Conservation (phyloP, 345 rosid species). For the Cardamine chenopodiifolia region DNA sequence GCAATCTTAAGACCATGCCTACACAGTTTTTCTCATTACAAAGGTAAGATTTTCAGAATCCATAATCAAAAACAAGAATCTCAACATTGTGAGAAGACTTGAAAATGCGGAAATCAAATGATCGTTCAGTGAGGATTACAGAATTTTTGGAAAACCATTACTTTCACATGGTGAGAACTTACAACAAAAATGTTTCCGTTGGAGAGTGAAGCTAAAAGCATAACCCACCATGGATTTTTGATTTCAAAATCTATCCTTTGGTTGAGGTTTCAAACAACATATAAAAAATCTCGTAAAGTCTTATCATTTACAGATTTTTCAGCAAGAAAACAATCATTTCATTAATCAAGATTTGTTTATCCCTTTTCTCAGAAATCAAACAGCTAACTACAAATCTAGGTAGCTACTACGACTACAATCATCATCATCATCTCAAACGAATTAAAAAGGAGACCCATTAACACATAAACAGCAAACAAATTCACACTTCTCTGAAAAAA, state of each 20-base stretch:
- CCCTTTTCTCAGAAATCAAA: not conserved
- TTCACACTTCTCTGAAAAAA: not conserved
- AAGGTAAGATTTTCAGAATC: not conserved
- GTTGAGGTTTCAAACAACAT: too few species aligned
- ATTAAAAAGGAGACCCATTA: not conserved
- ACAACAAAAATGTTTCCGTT: not conserved
- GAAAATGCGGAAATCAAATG: too few species aligned
- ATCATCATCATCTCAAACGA: not conserved
- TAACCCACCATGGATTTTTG: not conserved
- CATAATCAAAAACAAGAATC: not conserved
- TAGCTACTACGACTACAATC: not conserved
- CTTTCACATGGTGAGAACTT: not conserved
- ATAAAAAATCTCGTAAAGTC: not conserved
- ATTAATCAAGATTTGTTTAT: not conserved
- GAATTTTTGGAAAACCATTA: not conserved
- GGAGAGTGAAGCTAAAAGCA: slow-evolving; percentile 14
- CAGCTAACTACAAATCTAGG: not conserved
- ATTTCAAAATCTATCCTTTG: not conserved
- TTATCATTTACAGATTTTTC: not conserved
- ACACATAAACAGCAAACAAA: not conserved
- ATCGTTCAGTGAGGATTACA: not conserved
- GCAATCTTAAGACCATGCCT: not conserved
- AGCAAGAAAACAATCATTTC: not conserved
- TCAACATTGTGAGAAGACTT: not conserved
- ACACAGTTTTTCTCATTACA: not conserved